phyloP scores from a whole-genome alignment of 106 monocot species.

The Cymbidium sinense region DNA sequence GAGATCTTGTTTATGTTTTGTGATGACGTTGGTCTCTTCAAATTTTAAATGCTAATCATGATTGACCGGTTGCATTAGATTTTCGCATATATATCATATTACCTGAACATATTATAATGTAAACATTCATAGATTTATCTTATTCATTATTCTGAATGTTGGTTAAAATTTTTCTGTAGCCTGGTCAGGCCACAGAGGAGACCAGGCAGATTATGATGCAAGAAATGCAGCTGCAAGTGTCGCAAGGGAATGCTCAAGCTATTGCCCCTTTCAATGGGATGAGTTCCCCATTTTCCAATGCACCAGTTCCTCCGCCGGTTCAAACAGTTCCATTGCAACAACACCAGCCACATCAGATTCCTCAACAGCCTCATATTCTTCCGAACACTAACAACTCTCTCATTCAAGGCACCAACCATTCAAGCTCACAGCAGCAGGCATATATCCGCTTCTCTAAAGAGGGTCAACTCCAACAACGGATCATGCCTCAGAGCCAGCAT shows the following conservation, averaged over 20 bases:
- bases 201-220: slow-evolving; percentile 73
- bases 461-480: slow-evolving; percentile 56
- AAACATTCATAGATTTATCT: neutral
- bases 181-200: slow-evolving; percentile 66
- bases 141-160: neutral
- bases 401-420: slow-evolving; percentile 44
- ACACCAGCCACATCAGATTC: slow-evolving; percentile 42
- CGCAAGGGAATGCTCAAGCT: slow-evolving; percentile 48
- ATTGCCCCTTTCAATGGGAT: slow-evolving; percentile 39
- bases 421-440: slow-evolving; percentile 54
- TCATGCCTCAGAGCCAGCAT: slow-evolving; percentile 47
- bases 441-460: slow-evolving; percentile 68
- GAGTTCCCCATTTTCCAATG: slow-evolving; percentile 36
- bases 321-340: slow-evolving; percentile 51
- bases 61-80: neutral
- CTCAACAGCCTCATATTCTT: slow-evolving; percentile 30
- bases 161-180: slow-evolving; percentile 19
- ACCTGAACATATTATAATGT: neutral
- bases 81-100: neutral
- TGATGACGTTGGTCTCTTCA: neutral
- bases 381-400: slow-evolving; percentile 48
- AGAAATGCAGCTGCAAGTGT: slow-evolving; percentile 66
- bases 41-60: neutral
- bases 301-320: slow-evolving; percentile 23
- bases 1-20: neutral